phyloP scores from a whole-genome alignment of 306 rosid genomes.

The Cucurbita argyrosperma region DNA sequence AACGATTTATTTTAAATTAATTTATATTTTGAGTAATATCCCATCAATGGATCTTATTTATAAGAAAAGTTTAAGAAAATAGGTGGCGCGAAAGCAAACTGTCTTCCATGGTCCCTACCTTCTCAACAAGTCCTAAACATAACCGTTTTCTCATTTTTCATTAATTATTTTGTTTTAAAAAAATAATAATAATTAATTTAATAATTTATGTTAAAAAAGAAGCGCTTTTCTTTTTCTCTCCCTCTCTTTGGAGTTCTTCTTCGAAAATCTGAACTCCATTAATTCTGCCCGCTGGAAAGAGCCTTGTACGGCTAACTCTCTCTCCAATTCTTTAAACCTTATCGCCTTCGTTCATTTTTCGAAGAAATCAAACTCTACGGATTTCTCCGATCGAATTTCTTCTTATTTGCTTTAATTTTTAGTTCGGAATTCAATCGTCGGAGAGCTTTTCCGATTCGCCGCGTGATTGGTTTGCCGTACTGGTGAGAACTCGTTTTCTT shows the following conservation, averaged over 20 bases:
- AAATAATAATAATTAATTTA: not conserved
- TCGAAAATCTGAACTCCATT: not conserved
- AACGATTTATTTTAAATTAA: not conserved
- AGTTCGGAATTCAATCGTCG: not conserved
- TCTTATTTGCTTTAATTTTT: not conserved
- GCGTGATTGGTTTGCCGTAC: not conserved
- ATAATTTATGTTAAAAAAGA: not conserved
- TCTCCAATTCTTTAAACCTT: not conserved
- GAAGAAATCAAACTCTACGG: not conserved
- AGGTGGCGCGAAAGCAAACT: slow-evolving; percentile 14
- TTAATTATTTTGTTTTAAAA: not conserved
- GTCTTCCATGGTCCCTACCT: slow-evolving; percentile 3
- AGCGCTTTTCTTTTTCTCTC: not conserved
- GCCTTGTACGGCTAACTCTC: not conserved
- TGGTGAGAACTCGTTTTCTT: slow-evolving; percentile 1
- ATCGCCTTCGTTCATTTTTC: not conserved
- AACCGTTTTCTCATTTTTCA: slow-evolving; percentile 2
- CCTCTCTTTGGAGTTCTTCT: not conserved
- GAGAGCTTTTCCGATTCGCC: not conserved
- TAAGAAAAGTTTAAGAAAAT: not conserved
- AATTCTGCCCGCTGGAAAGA: not conserved
- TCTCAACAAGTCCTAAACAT: not conserved
- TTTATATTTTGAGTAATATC: not conserved
- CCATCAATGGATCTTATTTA: not conserved
- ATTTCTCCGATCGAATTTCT: not conserved